Evolutionary conservation across 2,329 filamentous ascomycete species (phyloP), one percentile per base, ranked within the genome.

Genomic region (Fusarium scirpi): DNA sequence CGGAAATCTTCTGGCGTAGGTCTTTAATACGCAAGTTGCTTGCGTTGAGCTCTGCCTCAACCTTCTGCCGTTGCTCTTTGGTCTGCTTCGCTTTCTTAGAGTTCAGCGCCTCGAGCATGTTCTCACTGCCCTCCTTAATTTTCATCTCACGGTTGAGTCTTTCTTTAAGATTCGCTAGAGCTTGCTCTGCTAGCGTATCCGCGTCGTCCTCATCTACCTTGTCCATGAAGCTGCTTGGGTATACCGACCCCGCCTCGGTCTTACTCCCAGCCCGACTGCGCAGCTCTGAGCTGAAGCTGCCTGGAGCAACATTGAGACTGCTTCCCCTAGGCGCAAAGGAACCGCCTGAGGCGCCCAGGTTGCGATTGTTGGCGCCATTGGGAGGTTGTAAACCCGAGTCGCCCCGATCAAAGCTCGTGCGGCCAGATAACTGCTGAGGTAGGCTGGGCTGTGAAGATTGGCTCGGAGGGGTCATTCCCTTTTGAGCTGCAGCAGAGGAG

Each of bases 51-150:
- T 99, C 96, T 52, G 92, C 92, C 82, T 99, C 93, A 29, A 94
- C 92, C 74, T 88, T 87, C 65, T 87, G 84, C 46, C 93, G 88
- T 78, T 95, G 93, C 65, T 95, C 95, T 78, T 94, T 97, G 69
- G 92, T 92, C 79, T 98, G 95, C 82, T 98, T 99, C 47, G 93
- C 92, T 80, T 97, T 98, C 82, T 99, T 99, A 46, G 90, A 88
- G 79, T 98, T 94, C 71, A 99, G 83, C 15, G 96, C 96, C 83
- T 99, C 96, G 41, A 99, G 85, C 88, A 99, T 91, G 79, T 99
- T 99, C 84, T 99, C 96, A 62, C 95, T 98, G 22, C 96, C 96
- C 76, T 95, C 92, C 81, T 97, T 98, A 78, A 99, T 98, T 85
- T 98, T 98, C 83, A 94, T 91, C 82, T 99, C 97, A 76, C 97